phyloP scores from a whole-genome alignment of 345 rosid species.

The Garcia nutans region DNA sequence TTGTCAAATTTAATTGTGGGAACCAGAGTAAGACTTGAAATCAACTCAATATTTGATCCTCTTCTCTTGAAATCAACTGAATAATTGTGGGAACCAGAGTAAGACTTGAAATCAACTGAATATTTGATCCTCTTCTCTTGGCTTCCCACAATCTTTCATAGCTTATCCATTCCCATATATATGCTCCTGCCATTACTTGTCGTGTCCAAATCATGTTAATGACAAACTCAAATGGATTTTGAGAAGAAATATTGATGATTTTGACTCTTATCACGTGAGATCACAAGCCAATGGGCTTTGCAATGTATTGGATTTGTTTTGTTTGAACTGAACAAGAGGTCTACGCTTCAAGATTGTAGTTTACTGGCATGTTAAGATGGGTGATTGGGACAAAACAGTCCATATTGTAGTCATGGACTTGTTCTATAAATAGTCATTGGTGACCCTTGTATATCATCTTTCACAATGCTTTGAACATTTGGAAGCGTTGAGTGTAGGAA shows the following conservation, averaged over 20 bases:
- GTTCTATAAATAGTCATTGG: background rate
- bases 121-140: no score
- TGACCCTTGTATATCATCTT: background rate
- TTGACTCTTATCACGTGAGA: background rate
- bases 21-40: background rate
- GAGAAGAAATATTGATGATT: background rate
- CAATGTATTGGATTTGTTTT: background rate
- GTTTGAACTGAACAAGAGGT: no score
- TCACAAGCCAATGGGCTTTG: conserved; percentile 8
- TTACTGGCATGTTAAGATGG: background rate
- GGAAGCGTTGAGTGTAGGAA: background rate
- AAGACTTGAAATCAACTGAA: background rate
- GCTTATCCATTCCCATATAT: background rate
- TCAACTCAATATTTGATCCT: no score
- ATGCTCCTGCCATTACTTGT: background rate
- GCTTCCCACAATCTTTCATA: background rate
- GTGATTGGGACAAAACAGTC: background rate
- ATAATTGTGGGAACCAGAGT: background rate
- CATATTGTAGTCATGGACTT: background rate
- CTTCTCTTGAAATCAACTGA: no score
- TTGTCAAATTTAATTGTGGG: background rate
- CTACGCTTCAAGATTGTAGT: no score
- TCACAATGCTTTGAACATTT: background rate
- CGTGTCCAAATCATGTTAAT: background rate
- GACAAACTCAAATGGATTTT: background rate